These are phyloP conservation scores for Dentipellis fragilis DNA, from an alignment of 768 basidiomycete species.

Conservation along the genomic window DNA sequence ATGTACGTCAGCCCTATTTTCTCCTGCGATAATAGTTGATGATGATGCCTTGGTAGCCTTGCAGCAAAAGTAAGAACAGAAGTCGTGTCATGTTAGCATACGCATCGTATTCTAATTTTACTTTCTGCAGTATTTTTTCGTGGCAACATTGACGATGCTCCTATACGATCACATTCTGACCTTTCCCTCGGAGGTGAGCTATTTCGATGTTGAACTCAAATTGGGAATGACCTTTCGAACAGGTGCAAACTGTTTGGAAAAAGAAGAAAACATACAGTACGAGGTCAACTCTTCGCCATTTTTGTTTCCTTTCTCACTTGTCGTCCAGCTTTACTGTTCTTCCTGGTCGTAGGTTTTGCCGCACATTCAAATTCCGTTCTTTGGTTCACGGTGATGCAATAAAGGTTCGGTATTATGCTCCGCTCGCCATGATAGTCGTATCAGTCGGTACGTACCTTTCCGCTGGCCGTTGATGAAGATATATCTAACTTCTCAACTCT, in stretches of 20 bases:
- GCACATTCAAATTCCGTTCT: too few relatives aligned
- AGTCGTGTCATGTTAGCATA: too few relatives aligned
- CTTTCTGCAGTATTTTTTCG: constrained; percentile 14
- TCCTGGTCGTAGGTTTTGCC: constrained; percentile 4
- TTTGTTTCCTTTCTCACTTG: not conserved
- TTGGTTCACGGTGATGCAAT: too few relatives aligned
- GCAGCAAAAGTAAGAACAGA: too few relatives aligned
- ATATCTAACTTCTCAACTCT: constrained; percentile 10
- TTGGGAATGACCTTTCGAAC: not conserved
- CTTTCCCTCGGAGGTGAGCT: constrained; percentile 6
- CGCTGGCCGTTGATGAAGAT: too few relatives aligned
- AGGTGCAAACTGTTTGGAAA: constrained; percentile 13
- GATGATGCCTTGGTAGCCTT: too few relatives aligned
- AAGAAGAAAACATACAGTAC: constrained; percentile 11
- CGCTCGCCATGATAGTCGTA: constrained; percentile 7
- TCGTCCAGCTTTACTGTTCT: constrained; percentile 8
- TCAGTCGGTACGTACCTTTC: constrained; percentile 3
- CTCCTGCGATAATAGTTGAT: too few relatives aligned
- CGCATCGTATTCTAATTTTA: too few relatives aligned
- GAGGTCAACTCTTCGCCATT: not conserved
- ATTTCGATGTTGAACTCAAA: not conserved
- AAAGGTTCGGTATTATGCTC: constrained; percentile 11
- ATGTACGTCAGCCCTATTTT: too few relatives aligned
- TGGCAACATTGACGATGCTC: constrained; percentile 5
- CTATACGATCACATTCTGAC: constrained; percentile 11